These are phyloP conservation scores for Marasmius sp. DNA, from an alignment of 1,284 basidiomycete genomes.

Conservation along the genomic window DNA sequence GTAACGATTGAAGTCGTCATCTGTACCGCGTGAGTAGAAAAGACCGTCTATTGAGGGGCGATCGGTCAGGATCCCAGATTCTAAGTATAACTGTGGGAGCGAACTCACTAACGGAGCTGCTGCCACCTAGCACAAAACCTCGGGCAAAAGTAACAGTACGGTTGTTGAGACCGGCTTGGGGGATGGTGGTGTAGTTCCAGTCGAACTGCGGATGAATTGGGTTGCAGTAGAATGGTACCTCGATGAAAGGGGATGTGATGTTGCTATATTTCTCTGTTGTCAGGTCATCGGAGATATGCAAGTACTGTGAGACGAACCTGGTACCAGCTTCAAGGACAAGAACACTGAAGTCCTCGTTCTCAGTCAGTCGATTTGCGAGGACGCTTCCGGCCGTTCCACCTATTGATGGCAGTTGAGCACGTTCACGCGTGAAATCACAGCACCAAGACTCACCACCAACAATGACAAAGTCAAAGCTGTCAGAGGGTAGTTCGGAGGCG, in stretches of 20 bases:
- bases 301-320: constrained; percentile 13
- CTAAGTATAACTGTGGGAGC: not conserved
- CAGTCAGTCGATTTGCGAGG: constrained; percentile 41
- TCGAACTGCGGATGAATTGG: constrained; percentile 21
- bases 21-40: constrained; percentile 22
- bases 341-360: constrained; percentile 33
- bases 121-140: constrained; percentile 33
- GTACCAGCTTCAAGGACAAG: constrained; percentile 39
- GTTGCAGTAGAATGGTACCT: constrained; percentile 22
- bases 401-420: not conserved
- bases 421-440: not conserved
- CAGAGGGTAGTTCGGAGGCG: not conserved
- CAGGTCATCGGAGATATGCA: not conserved
- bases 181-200: constrained; percentile 35
- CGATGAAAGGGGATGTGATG: constrained; percentile 16
- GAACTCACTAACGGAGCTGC: constrained; percentile 30
- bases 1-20: constrained; percentile 19
- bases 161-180: constrained; percentile 25
- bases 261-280: constrained; percentile 18
- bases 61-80: not conserved
- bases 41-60: constrained; percentile 9
- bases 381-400: constrained; percentile 21
- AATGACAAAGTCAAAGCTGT: constrained; percentile 22
- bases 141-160: constrained; percentile 26
- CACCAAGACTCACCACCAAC: constrained; percentile 17